Percentiles rank a stretch among this genome's conserved stretches.
phyloP scores from a whole-genome alignment of 495 filamentous ascomycete species.

The Penicillium canescens region DNA sequence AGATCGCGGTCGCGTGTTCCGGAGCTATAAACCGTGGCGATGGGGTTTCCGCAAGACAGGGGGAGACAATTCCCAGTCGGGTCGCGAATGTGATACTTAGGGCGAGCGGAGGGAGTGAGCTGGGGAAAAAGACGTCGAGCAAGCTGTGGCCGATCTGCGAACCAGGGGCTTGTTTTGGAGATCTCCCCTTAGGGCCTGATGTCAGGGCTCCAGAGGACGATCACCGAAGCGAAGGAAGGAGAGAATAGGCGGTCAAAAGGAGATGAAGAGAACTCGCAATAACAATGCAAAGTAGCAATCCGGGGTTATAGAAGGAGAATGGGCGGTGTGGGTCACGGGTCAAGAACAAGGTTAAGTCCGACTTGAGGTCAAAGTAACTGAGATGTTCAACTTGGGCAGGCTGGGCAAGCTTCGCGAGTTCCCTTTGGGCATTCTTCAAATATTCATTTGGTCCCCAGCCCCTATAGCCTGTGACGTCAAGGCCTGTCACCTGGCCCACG shows the following conservation, averaged over 20 bases:
- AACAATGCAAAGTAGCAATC: constrained; percentile 6
- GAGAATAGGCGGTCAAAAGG: neutral
- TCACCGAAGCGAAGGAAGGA: constrained; percentile 19
- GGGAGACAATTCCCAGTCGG: neutral
- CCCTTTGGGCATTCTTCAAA: neutral
- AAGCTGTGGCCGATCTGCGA: constrained; percentile 1
- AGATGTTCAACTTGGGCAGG: neutral
- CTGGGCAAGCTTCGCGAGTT: neutral
- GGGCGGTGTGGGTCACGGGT: constrained; percentile 34
- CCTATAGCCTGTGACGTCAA: constrained; percentile 19
- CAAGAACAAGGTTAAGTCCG: no score
- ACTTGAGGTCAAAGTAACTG: no score
- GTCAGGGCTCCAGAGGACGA: constrained; percentile 24
- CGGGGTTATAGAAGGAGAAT: constrained; percentile 14
- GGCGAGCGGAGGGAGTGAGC: neutral
- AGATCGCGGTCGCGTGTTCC: constrained; percentile 10
- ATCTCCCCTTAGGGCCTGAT: constrained; percentile 17
- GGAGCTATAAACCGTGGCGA: constrained; percentile 4
- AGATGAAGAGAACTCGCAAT: neutral
- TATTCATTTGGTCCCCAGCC: neutral
- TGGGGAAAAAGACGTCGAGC: neutral
- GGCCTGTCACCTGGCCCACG: neutral
- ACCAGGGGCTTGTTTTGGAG: constrained; percentile 11
- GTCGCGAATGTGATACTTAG: neutral
- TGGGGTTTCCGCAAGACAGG: constrained; percentile 8